Percentiles rank a stretch among this genome's conserved stretches.
These are phyloP conservation scores for Chytriomyces confervae DNA, from an alignment of 192 early-diverging fungal species.

Conservation along the genomic window DNA sequence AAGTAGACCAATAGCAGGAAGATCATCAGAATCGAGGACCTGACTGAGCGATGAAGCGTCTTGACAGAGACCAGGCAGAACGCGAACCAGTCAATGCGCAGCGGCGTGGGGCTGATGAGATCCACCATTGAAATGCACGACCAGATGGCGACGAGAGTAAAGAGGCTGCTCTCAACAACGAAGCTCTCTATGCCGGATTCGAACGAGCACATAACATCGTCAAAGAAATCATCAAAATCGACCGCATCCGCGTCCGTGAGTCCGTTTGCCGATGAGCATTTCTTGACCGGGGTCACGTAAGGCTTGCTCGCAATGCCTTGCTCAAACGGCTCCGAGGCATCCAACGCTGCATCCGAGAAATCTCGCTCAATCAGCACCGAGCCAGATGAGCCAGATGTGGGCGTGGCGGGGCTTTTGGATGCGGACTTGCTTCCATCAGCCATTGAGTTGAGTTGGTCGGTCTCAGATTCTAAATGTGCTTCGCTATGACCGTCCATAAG, in stretches of 20 bases:
- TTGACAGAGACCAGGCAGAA: slow-evolving; percentile 19
- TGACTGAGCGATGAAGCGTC: slow-evolving; percentile 18
- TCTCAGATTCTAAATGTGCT: no score
- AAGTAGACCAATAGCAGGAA: slow-evolving; percentile 19
- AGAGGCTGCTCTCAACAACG: neutral
- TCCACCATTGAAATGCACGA: slow-evolving; percentile 5
- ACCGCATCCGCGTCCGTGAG: neutral
- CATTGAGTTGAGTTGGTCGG: no score
- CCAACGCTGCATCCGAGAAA: no score
- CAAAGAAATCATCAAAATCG: slow-evolving; percentile 35
- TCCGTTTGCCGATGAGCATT: neutral
- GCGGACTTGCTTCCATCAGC: no score
- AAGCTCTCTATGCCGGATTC: slow-evolving; percentile 7
- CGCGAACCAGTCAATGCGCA: slow-evolving; percentile 14
- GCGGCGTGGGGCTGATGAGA: slow-evolving; percentile 1
- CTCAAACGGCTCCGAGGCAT: neutral
- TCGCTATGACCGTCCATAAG: no score
- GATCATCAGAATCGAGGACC: slow-evolving; percentile 19
- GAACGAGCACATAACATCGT: slow-evolving; percentile 12
- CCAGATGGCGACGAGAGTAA: slow-evolving; percentile 1
- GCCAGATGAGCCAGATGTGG: no score
- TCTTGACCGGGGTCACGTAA: neutral
- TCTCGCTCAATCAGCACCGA: no score
- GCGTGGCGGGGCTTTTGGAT: no score
- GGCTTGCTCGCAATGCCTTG: slow-evolving; percentile 2